These are phyloP conservation scores for Phytopythium delawarense DNA, from an alignment of 352 stramenopile genomes.

Conservation along the genomic window DNA sequence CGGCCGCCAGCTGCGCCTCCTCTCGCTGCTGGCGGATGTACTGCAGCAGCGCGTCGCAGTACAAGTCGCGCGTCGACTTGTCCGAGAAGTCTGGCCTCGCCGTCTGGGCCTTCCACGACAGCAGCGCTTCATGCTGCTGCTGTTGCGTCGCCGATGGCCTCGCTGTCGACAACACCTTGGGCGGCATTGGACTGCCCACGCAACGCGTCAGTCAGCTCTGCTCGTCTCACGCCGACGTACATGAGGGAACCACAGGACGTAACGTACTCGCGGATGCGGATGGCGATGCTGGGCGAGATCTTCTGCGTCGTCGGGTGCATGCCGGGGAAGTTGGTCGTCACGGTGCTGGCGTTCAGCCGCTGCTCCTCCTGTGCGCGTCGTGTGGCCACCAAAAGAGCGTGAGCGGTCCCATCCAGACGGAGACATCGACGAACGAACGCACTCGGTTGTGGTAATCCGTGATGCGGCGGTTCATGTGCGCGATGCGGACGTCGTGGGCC, in stretches of 20 bases:
- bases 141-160: constrained; percentile 20
- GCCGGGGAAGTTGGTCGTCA: constrained; percentile 71
- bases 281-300: constrained; percentile 52
- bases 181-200: constrained; percentile 43
- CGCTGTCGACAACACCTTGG: constrained; percentile 47
- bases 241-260: background rate
- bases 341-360: constrained; percentile 55
- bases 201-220: background rate
- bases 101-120: constrained; percentile 28
- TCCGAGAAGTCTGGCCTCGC: constrained; percentile 38
- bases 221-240: background rate
- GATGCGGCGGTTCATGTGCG: constrained; percentile 84
- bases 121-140: constrained; percentile 13
- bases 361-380: constrained; percentile 40
- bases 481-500: constrained; percentile 55
- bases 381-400: background rate
- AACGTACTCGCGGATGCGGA: constrained; percentile 65
- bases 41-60: constrained; percentile 60
- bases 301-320: constrained; percentile 77
- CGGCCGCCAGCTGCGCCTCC: constrained; percentile 13
- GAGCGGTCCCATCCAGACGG: background rate
- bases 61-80: constrained; percentile 50
- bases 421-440: constrained; percentile 1
- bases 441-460: constrained; percentile 72
- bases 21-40: constrained; percentile 75